Conservation (phyloP, 306 rosid species). For the Ziziphus jujuba region DNA sequence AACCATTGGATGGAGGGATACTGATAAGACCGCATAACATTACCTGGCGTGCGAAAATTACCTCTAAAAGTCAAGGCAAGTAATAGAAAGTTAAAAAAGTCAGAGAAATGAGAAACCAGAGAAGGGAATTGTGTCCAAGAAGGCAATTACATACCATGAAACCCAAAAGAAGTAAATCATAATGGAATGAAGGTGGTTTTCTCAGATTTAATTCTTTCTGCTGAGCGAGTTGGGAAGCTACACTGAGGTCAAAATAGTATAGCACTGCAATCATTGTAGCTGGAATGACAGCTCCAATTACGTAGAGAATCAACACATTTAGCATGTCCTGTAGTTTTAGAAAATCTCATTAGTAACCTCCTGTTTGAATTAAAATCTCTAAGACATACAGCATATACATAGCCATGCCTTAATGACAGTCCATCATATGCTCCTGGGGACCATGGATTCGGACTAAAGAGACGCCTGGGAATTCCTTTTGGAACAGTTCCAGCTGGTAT, state of each 20-base stretch:
- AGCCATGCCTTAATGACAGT: slow-evolving; percentile 62
- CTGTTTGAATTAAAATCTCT: slow-evolving; percentile 4
- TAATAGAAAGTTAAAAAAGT: neutral
- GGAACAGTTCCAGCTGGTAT: slow-evolving; percentile 61
- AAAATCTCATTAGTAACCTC: slow-evolving; percentile 13
- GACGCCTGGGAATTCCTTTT: slow-evolving; percentile 74
- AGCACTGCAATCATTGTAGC: slow-evolving; percentile 88
- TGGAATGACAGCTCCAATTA: slow-evolving; percentile 72
- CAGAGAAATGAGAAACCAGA: slow-evolving; percentile 1
- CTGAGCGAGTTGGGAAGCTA: slow-evolving; percentile 88
- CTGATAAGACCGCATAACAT: slow-evolving; percentile 75
- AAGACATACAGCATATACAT: slow-evolving; percentile 8
- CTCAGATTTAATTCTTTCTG: slow-evolving; percentile 79
- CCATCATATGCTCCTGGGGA: slow-evolving; percentile 75
- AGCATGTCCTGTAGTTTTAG: slow-evolving; percentile 64
- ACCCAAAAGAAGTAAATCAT: slow-evolving; percentile 80
- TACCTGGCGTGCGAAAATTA: slow-evolving; percentile 49
- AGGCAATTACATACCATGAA: slow-evolving; percentile 56
- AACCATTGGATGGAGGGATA: slow-evolving; percentile 81
- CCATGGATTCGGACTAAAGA: slow-evolving; percentile 89
- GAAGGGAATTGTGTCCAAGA: slow-evolving; percentile 7
- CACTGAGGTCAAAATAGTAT: slow-evolving; percentile 84
- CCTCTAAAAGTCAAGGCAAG: slow-evolving; percentile 11
- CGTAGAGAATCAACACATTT: slow-evolving; percentile 66
- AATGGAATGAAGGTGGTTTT: slow-evolving; percentile 79